Base-by-base conservation (phyloP, 176 grass and related monocot genomes). In the Zoysia pacifica region DNA sequence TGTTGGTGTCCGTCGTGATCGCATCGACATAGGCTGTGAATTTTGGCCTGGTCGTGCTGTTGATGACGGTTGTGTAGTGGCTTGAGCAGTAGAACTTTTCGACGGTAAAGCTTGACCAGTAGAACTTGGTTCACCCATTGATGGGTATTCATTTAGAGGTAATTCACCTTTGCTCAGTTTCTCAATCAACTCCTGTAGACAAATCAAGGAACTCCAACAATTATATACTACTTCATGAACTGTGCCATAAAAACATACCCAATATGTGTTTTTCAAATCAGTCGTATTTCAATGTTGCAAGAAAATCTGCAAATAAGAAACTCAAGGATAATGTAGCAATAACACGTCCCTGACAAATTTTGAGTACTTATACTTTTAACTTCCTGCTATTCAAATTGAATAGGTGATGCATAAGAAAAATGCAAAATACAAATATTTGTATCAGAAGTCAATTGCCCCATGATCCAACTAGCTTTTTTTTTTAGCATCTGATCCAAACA, bases 141-240 rank as follows among this genome's bases (percentile, higher is more conserved):
- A 93, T 28, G 90, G 83, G 84, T 94, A 98, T 19, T 94, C 96
- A 81, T 89, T 75, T 77, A 86, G 78, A 8, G 92, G 76, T 44
- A 98, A 70, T 65, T 89, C 88, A 45, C 92, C 90, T 86, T 94
- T 92, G 82, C 75, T 87, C 45, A 98, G 74, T 83, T 86, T 94
- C 81, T 89, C 81, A 41, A 98, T 82, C 68, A 98, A 72, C 65
- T 98, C 96, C 96, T 94, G 70, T 78, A 74, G 65, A 55, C 62
- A 65, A 88, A 56, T 1, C n/a, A 77, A 48, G 38, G 12, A 73
- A 54, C 5, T 72, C 44, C 50, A 71, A 7, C 18, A 7, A 18
- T 75, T 75, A 66, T 58, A 48, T 61, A 15, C 2, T 53, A 62
- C 69, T 28, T 70, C 60, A 50, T 42, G 6, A 48, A 70, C 7